phyloP scores from a whole-genome alignment of 371 early-diverging fungal species.

The Nematocida sp. region DNA sequence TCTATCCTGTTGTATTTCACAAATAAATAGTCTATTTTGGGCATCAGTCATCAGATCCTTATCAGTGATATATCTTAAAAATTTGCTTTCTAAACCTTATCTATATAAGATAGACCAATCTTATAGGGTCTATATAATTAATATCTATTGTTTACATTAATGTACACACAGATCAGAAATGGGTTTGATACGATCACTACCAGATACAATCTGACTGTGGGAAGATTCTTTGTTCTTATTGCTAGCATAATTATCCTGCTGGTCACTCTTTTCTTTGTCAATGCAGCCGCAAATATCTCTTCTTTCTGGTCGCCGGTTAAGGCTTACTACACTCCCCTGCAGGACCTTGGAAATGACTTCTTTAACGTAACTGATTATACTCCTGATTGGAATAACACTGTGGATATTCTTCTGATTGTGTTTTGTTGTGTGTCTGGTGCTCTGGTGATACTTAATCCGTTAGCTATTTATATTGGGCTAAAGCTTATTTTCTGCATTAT shows the following conservation, averaged over 20 bases:
- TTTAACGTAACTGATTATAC: slow-evolving; percentile 24
- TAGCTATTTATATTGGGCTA: slow-evolving; percentile 43
- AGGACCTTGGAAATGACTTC: slow-evolving; percentile 26
- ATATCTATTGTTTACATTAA: background rate
- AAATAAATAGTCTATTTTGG: too few relatives aligned
- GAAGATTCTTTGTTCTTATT: background rate
- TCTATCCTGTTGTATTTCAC: too few relatives aligned
- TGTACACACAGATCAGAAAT: slow-evolving; percentile 11
- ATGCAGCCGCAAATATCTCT: slow-evolving; percentile 42
- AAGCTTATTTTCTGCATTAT: slow-evolving; percentile 27
- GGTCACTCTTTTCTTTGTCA: slow-evolving; percentile 27
- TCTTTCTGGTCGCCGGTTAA: slow-evolving; percentile 49
- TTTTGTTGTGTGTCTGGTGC: slow-evolving; percentile 24
- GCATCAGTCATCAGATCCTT: too few relatives aligned
- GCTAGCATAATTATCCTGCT: background rate
- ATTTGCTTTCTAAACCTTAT: too few relatives aligned
- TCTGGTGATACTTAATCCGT: slow-evolving; percentile 8
- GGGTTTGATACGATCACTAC: background rate
- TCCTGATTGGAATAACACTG: background rate
- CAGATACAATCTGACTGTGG: slow-evolving; percentile 7
- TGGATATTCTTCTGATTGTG: slow-evolving; percentile 31
- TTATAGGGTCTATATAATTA: background rate
- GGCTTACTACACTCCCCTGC: slow-evolving; percentile 26
- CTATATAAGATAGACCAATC: too few relatives aligned
- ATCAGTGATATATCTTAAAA: too few relatives aligned